Base-by-base conservation (phyloP, 139 green algal species). In the Medakamo hakoo region DNA sequence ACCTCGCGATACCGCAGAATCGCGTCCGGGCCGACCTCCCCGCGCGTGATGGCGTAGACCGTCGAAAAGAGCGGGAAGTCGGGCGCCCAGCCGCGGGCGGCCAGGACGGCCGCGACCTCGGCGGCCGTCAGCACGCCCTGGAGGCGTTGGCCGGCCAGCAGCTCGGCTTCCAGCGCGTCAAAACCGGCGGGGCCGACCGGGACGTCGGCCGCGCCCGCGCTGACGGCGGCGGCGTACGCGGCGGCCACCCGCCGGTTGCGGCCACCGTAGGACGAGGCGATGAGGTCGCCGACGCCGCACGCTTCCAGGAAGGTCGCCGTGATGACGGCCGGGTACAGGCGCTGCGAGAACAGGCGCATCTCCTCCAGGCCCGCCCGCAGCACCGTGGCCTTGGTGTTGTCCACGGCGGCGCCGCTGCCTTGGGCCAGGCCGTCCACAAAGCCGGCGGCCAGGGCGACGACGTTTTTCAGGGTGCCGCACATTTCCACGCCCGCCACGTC, bases 101-200 rank as follows among this genome's bases (percentile, higher is more conserved):
- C 21, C 56, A 89, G 63, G 55, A 89, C 80, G 55, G 75, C 76
- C 64, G 87, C 73, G 62, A 91, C 81, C 71, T 91, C 84, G 27
- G 86, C 71, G 30, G 63, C 73, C 4, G 84, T 90, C 59, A 90
- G 77, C 69, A 82, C 77, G 27, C 84, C 84, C 72, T 89, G 82
- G 61, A 92, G 81, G 75, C 88, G 88, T 78, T 92, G 84, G 1
- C 84, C 84, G 26, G 71, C 70, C 32, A 92, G 75, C 71, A 92
- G 70, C 40, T 75, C 63, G 5, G 56, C 56, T 75, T 87, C 83
- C 25, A 89, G 72, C 30, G 76, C 67, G 3, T 77, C 74, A 57
- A 86, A 87, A 0, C 55, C 73, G 27, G 40, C 59, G 0, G 72
- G 69, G 40, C 40, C 40, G 40, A 16, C 9, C 9, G 40, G 40